Conservation (phyloP, 1,139 yeast species). For the Candida glucosophila region DNA sequence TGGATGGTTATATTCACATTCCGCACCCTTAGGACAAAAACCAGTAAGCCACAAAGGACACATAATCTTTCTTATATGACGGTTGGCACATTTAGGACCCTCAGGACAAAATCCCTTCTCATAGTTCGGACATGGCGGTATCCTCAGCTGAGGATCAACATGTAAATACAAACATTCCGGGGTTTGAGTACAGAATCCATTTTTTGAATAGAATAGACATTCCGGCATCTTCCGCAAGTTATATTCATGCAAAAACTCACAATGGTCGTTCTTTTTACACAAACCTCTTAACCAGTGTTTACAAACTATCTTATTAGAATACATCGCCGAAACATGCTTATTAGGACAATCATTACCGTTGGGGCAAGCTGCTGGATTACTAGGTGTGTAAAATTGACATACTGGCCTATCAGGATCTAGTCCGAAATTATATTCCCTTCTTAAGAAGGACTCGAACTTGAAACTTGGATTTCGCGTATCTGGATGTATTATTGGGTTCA, state of each 20-base stretch:
- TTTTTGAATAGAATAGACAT: conserved; percentile 78
- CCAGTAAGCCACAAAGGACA: conserved; percentile 88
- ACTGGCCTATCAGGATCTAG: conserved; percentile 86
- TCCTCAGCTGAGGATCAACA: conserved; percentile 79
- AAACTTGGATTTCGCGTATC: conserved; percentile 40
- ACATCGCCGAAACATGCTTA: conserved; percentile 78
- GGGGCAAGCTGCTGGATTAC: conserved; percentile 62
- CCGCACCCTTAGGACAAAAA: conserved; percentile 77
- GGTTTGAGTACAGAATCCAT: conserved; percentile 89
- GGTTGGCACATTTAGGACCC: conserved; percentile 78
- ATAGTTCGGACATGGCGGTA: conserved; percentile 81
- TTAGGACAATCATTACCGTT: conserved; percentile 78
- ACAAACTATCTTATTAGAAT: conserved; percentile 79
- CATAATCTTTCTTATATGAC: conserved; percentile 70
- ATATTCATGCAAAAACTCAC: conserved; percentile 94
- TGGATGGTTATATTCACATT: conserved; percentile 54
- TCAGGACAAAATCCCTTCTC: conserved; percentile 86
- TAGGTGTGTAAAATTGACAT: conserved; percentile 64
- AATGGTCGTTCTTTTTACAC: conserved; percentile 93
- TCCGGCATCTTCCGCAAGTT: conserved; percentile 95
- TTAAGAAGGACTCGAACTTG: conserved; percentile 77
- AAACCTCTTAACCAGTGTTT: conserved; percentile 98
- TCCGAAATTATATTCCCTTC: conserved; percentile 75
- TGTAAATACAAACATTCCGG: conserved; percentile 93
- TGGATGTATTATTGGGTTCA: conserved; percentile 36